Percentiles rank a stretch among this genome's conserved stretches.
phyloP scores from a whole-genome alignment of 2,329 filamentous ascomycete species.

The Zasmidium angulare region DNA sequence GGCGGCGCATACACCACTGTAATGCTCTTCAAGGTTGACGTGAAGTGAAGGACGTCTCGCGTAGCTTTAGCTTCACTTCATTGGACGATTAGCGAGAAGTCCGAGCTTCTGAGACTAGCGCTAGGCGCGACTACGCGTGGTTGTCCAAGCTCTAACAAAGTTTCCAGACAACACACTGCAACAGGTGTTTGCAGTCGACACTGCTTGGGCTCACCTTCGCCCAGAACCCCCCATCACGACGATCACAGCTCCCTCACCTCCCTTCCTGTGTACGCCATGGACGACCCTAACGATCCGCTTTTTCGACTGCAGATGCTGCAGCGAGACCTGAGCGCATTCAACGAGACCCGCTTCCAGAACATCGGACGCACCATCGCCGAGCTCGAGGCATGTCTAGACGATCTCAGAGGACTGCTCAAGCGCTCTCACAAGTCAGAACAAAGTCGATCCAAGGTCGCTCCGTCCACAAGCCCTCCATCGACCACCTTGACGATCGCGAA shows the following conservation, averaged over 20 bases:
- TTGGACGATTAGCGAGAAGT: too few relatives aligned
- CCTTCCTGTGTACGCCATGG: slow-evolving; percentile 54
- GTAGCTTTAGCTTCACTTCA: too few relatives aligned
- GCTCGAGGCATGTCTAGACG: slow-evolving; percentile 65
- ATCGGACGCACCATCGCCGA: slow-evolving; percentile 66
- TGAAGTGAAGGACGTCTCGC: not conserved
- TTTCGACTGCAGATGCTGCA: slow-evolving; percentile 81
- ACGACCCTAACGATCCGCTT: slow-evolving; percentile 69
- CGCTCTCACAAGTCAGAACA: slow-evolving; percentile 72
- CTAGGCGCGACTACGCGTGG: too few relatives aligned
- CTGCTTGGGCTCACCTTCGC: too few relatives aligned
- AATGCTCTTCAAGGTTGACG: too few relatives aligned
- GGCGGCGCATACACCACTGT: not conserved
- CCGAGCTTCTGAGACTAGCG: too few relatives aligned
- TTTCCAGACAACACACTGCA: too few relatives aligned
- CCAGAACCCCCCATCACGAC: not conserved
- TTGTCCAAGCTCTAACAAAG: too few relatives aligned
- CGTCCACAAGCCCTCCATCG: slow-evolving; percentile 46
- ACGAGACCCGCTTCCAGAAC: slow-evolving; percentile 68
- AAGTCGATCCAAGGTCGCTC: slow-evolving; percentile 69
- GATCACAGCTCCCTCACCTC: not conserved
- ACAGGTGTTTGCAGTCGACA: too few relatives aligned
- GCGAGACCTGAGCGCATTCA: slow-evolving; percentile 75
- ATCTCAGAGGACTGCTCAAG: slow-evolving; percentile 71
- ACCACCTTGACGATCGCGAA: slow-evolving; percentile 74